phyloP scores from a whole-genome alignment of 495 filamentous ascomycete genomes.

The Xylaria cubensis region DNA sequence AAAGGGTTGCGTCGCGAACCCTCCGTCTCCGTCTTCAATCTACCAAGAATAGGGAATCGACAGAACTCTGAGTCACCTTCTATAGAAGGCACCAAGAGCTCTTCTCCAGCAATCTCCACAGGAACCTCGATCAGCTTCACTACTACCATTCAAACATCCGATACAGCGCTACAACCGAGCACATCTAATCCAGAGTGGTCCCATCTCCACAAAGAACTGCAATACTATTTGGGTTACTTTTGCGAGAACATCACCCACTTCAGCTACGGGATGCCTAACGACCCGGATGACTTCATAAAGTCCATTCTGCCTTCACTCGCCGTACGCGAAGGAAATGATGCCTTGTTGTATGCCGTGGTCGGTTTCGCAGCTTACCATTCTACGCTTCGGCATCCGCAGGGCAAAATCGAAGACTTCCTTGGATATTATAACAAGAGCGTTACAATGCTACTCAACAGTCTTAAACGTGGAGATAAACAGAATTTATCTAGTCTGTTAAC shows the following conservation, averaged over 20 bases:
- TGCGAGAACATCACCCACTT: slow-evolving; percentile 74
- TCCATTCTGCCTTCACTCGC: slow-evolving; percentile 73
- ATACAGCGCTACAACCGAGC: slow-evolving; percentile 32
- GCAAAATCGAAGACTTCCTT: slow-evolving; percentile 80
- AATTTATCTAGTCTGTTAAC: slow-evolving; percentile 80
- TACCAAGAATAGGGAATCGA: slow-evolving; percentile 41
- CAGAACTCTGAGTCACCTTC: slow-evolving; percentile 61
- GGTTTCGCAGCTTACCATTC: slow-evolving; percentile 90
- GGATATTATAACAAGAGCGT: slow-evolving; percentile 91
- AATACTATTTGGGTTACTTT: slow-evolving; percentile 81
- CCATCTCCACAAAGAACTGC: slow-evolving; percentile 68
- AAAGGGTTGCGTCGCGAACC: slow-evolving; percentile 52
- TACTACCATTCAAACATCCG: slow-evolving; percentile 39
- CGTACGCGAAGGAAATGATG: slow-evolving; percentile 69
- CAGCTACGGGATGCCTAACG: slow-evolving; percentile 79
- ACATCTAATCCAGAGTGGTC: slow-evolving; percentile 50
- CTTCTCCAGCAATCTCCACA: slow-evolving; percentile 56
- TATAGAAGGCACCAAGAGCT: slow-evolving; percentile 53
- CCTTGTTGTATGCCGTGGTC: slow-evolving; percentile 87
- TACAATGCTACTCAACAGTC: slow-evolving; percentile 70
- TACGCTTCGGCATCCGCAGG: slow-evolving; percentile 69
- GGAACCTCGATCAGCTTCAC: slow-evolving; percentile 44
- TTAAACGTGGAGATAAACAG: slow-evolving; percentile 72
- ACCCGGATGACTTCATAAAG: slow-evolving; percentile 73
- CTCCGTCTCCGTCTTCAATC: slow-evolving; percentile 48